A percentile compares a stretch with the other conserved stretches of the same genome.
phyloP scores from a whole-genome alignment of 164 flowering plant species.

The Nymphaea colorata region DNA sequence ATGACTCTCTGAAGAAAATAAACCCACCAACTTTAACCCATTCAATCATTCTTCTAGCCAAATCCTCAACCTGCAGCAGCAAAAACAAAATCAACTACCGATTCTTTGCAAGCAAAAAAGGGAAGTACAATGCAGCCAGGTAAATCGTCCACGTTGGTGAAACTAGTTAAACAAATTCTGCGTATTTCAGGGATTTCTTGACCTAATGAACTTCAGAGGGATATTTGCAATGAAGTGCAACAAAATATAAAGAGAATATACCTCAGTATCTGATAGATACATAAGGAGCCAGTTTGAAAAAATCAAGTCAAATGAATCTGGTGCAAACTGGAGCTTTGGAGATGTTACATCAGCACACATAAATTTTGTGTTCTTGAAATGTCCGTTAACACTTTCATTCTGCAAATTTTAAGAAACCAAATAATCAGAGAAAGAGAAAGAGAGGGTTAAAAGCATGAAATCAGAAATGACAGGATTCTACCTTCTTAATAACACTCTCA shows the following conservation, averaged over 20 bases:
- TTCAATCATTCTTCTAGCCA: conserved; percentile 62
- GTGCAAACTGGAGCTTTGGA: conserved; percentile 46
- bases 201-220: no score
- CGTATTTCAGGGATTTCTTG: no score
- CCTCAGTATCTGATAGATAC: conserved; percentile 95
- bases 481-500: conserved; percentile 83
- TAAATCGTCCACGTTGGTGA: no score
- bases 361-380: conserved; percentile 65
- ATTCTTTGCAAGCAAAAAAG: not conserved
- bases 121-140: no score
- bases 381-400: conserved; percentile 79
- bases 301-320: conserved; percentile 72
- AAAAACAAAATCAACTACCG: not conserved
- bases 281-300: conserved; percentile 92
- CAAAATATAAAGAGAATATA: conserved; percentile 5
- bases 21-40: conserved; percentile 92
- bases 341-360: conserved; percentile 92
- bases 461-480: conserved; percentile 5
- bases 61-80: conserved; percentile 47
- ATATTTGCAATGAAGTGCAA: no score
- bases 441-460: no score
- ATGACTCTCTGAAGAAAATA: conserved; percentile 91
- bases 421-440: not conserved
- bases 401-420: conserved; percentile 20
- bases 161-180: no score